phyloP scores from a whole-genome alignment of 148 eudicot species.

The Limonium bicolor region DNA sequence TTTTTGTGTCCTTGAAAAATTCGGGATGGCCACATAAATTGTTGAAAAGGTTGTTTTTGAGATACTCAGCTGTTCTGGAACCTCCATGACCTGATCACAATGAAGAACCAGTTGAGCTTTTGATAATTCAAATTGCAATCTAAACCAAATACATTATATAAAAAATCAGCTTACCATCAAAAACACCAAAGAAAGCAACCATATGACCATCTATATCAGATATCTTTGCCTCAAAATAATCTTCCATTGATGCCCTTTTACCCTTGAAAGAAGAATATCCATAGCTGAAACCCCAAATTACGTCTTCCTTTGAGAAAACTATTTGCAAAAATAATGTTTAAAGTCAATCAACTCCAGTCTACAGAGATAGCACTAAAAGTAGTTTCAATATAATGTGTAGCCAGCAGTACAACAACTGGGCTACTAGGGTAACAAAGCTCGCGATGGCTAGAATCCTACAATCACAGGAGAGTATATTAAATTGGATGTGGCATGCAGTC shows the following conservation, averaged over 20 bases:
- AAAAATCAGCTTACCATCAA: constrained; percentile 43
- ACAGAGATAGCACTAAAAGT: background rate
- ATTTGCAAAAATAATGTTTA: constrained; percentile 7
- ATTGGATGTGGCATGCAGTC: no score
- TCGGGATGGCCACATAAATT: constrained; percentile 60
- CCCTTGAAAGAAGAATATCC: constrained; percentile 82
- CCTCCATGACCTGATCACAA: constrained; percentile 60
- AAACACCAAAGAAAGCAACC: constrained; percentile 76
- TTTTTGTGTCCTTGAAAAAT: constrained; percentile 54
- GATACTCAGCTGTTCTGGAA: constrained; percentile 63
- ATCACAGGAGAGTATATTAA: background rate
- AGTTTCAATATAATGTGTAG: background rate
- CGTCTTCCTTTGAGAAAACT: constrained; percentile 36
- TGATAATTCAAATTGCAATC: background rate
- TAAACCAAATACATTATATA: background rate
- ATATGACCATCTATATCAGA: constrained; percentile 62
- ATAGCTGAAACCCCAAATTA: constrained; percentile 47
- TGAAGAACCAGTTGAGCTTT: background rate
- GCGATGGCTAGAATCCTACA: background rate
- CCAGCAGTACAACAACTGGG: background rate
- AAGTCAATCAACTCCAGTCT: constrained; percentile 5
- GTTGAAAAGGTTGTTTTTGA: constrained; percentile 60
- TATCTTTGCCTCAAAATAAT: constrained; percentile 53
- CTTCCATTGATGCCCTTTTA: constrained; percentile 74
- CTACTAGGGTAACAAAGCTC: background rate